Evolutionary conservation across 2,329 filamentous ascomycete species (phyloP), one percentile per base, ranked within the genome.

Genomic region (Alternaria sp.): DNA sequence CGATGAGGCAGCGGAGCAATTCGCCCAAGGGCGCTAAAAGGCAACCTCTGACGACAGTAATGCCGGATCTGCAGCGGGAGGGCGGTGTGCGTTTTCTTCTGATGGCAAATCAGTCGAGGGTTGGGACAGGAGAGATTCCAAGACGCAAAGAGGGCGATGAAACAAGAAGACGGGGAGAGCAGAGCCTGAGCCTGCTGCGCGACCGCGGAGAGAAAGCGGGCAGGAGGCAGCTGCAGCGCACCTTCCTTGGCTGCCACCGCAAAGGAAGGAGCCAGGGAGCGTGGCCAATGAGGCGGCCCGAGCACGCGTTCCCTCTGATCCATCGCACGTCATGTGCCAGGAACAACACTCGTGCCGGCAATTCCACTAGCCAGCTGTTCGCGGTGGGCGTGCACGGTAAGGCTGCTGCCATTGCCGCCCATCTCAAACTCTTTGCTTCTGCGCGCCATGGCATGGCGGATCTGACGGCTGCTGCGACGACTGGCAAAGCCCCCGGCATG

Each of bases 1-100:
- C 42, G 61, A 54, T 71, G 69, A 74, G 61, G 72, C 70, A 73
- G 70, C 68, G 67, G 68, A 69, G 70, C 61, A 63, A 60, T 60
- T 74, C 67, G 69, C 69, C 69, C 72, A 61, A 62, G 56, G 68
- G 71, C 72, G 72, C 72, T 75, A 75, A 70, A 48, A 64, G 55
- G 61, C 63, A 67, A 66, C 63, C 59, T 56, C 68, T 68, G 72
- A 72, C 69, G 70, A 66, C 59, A 57, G 54, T 44, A 54, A 54
- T 53, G 56, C 58, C 59, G 34, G 56, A 56, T 57, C 54, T 53
- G 56, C 62, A 56, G 53, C 54, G 55, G 58, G 60, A 59, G 60
- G 58, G 41, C 41, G 45, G 44, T 33, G 41, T 53, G 46, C 52
- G 51, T 51, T 41, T 58, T 51, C 53, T 50, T 48, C 44, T 48